These are phyloP conservation scores for Nigrospora sphaerica DNA, from an alignment of 2,329 filamentous ascomycete genomes.

Conservation along the genomic window DNA sequence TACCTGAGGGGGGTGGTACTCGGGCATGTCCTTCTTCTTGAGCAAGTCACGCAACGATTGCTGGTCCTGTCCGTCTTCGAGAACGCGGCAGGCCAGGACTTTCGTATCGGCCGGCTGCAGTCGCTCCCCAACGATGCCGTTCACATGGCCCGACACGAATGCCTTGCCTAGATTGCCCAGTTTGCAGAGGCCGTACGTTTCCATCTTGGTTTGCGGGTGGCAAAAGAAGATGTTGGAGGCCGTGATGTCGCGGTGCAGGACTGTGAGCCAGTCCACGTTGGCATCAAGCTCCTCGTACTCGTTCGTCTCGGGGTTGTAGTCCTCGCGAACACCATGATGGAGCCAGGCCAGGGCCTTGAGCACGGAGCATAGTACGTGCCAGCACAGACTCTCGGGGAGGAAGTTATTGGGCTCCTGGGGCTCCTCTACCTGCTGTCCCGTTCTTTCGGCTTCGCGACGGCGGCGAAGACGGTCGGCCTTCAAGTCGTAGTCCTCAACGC, in stretches of 20 bases:
- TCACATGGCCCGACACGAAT: constrained; percentile 30
- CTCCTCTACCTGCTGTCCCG: constrained; percentile 13
- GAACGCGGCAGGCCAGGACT: constrained; percentile 16
- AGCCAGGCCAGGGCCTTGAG: constrained; percentile 43
- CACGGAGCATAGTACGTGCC: constrained; percentile 45
- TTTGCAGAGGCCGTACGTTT: constrained; percentile 48
- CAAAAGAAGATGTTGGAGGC: constrained; percentile 44
- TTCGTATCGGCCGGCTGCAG: constrained; percentile 5
- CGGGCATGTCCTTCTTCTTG: constrained; percentile 5
- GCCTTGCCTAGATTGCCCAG: constrained; percentile 39
- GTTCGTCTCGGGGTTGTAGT: constrained; percentile 6
- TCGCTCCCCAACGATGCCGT: constrained; percentile 5
- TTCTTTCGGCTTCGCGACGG: constrained; percentile 6
- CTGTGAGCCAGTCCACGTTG: constrained; percentile 40
- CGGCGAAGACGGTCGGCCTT: background rate
- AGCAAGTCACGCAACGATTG: constrained; percentile 11
- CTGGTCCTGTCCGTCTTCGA: constrained; percentile 14
- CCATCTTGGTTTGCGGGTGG: constrained; percentile 32
- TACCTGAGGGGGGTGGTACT: constrained; percentile 17
- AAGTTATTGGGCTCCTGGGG: constrained; percentile 18
- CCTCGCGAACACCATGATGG: constrained; percentile 37
- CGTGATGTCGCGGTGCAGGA: constrained; percentile 40
- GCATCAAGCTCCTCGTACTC: constrained; percentile 4
- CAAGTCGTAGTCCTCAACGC: background rate
- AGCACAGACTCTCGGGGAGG: constrained; percentile 45